Evolutionary conservation across 2,329 filamentous ascomycete genomes (phyloP).

Genomic region (Lasiodiplodia sp.): DNA sequence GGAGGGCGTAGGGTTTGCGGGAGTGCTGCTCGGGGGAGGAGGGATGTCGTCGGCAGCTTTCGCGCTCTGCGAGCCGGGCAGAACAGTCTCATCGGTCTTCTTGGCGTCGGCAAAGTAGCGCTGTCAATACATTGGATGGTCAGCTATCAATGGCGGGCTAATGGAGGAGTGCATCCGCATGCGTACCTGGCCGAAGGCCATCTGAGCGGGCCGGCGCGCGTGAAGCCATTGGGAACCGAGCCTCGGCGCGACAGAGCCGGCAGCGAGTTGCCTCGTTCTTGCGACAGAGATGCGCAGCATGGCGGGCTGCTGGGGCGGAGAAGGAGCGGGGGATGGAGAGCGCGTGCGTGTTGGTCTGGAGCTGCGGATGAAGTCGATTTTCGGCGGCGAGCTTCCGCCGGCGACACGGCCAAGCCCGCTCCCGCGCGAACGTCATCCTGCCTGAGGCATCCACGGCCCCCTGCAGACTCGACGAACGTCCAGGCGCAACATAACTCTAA

Average conservation of each 20-base stretch:
- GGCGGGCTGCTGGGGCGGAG: conserved; percentile 49
- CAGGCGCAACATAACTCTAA: no score
- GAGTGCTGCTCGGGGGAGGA: conserved; percentile 44
- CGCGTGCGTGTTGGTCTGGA: conserved; percentile 19
- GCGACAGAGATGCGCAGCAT: conserved; percentile 65
- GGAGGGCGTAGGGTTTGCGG: conserved; percentile 53
- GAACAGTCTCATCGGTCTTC: conserved; percentile 48
- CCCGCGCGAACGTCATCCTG: conserved; percentile 20
- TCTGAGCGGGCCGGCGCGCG: conserved; percentile 40
- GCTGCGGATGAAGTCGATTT: conserved; percentile 30
- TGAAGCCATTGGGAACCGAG: conserved; percentile 53
- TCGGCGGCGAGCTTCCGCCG: conserved; percentile 31
- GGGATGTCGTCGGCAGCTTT: conserved; percentile 37
- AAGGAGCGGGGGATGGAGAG: conserved; percentile 29
- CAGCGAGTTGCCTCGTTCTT: conserved; percentile 54
- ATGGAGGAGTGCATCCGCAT: conserved; percentile 43
- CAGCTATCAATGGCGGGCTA: conserved; percentile 56
- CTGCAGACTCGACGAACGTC: background rate
- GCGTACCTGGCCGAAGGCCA: conserved; percentile 30
- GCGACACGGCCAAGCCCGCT: conserved; percentile 15
- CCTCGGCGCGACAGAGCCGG: conserved; percentile 47
- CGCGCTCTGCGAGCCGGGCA: conserved; percentile 37
- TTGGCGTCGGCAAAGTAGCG: conserved; percentile 61
- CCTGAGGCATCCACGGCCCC: conserved; percentile 7
- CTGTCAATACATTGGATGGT: conserved; percentile 39